A percentile compares a stretch with the other conserved stretches of the same genome.
phyloP scores from a whole-genome alignment of 2,329 filamentous ascomycete genomes.

The Coleophoma crateriformis region DNA sequence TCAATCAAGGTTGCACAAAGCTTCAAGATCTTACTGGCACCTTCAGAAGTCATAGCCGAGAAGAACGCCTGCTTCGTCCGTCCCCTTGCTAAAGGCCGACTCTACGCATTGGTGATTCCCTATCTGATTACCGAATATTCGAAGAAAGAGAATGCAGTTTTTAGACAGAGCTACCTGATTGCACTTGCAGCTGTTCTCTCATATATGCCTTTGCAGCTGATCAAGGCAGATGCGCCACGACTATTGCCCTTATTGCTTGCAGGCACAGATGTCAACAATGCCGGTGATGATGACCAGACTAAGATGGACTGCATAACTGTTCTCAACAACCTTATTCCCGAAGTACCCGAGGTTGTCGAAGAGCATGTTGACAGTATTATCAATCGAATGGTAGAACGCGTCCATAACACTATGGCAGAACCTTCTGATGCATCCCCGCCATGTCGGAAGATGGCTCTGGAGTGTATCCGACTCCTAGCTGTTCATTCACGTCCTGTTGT shows the following conservation, averaged over 20 bases:
- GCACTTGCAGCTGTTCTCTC: conserved; percentile 21
- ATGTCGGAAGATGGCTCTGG: conserved; percentile 19
- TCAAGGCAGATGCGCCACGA: conserved; percentile 6
- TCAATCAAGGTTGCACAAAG: conserved; percentile 15
- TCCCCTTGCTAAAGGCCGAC: conserved; percentile 15
- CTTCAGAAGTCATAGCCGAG: conserved; percentile 19
- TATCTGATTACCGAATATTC: conserved; percentile 12
- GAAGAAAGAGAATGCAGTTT: neutral
- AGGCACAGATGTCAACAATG: conserved; percentile 16
- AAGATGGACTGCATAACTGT: conserved; percentile 17
- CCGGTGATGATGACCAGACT: conserved; percentile 12
- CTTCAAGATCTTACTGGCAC: conserved; percentile 21
- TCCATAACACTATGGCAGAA: conserved; percentile 20
- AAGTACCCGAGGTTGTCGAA: conserved; percentile 9
- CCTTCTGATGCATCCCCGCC: conserved; percentile 16
- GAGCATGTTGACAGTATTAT: conserved; percentile 22
- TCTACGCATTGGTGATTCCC: conserved; percentile 12
- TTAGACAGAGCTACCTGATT: conserved; percentile 20
- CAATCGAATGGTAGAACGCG: conserved; percentile 20
- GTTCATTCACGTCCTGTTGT: conserved; percentile 8
- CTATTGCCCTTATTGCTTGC: conserved; percentile 19
- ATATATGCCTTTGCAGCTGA: conserved; percentile 13
- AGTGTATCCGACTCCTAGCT: conserved; percentile 19
- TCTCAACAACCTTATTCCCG: conserved; percentile 12
- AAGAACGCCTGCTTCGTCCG: conserved; percentile 23